Evolutionary conservation across 805 yeast species (phyloP), one percentile per base, ranked within the genome.

Genomic region (Ogataea haglerorum): DNA sequence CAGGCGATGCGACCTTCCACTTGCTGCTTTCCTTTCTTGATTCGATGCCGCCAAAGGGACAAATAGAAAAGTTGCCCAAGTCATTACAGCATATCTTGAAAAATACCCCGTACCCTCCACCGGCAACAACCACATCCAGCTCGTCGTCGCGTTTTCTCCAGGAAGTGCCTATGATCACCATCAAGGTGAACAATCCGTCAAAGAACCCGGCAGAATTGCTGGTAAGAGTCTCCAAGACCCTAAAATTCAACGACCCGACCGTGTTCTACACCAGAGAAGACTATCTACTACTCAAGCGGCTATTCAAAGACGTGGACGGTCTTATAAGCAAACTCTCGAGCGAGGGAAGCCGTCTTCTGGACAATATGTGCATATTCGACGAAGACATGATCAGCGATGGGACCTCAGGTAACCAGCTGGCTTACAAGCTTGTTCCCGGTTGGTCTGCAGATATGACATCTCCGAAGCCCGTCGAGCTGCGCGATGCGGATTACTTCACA

Each of bases 1-100:
- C 89, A 2, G 80, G 93, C 5, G 87, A 85, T 57, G 96, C 96
- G 0, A 75, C 87, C 65, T 84, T 85, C 54, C 97, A 89, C 60
- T 61, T 89, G 23, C 68, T 87, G 17, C 63, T 87, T 24, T 75
- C 95, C 2, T 89, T 87, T 53, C 63, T 89, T 43, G 73, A 90
- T 47, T 80, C 95, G 14, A 82, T 85, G 80, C 72, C 86, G 1
- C 81, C 78, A 14, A 73, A 75, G 38, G 86, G 79, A 45, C 69
- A 74, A 35, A 38, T 54, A 13, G 79, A 75, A 26, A 66, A 70
- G 19, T 63, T 86, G 30, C 95, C 95, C 31, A 75, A 75, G 49
- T 67, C 84, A 1, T 66, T 87, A 39, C 87, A 82, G 51, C 71
- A 78, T 18, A 64, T 85, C 32, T 60, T 86, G 22, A 78, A 82